Conservation (phyloP, 192 early-diverging fungal genomes). For the Neocallimastix lanati region DNA sequence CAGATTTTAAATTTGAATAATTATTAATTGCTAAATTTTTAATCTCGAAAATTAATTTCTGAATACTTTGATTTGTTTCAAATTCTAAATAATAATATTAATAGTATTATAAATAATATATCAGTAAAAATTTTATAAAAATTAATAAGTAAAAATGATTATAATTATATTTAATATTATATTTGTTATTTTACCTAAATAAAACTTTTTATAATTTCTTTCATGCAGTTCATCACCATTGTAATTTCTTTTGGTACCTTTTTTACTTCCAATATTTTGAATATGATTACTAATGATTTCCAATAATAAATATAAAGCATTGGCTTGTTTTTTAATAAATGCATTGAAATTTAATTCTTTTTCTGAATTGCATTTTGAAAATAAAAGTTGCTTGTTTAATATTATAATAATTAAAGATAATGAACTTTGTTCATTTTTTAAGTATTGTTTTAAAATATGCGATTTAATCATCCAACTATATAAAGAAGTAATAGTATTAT, state of each 20-base stretch:
- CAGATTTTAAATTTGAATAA: background rate
- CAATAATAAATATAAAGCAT: background rate
- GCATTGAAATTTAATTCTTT: background rate
- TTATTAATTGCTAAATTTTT: background rate
- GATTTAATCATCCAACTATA: background rate
- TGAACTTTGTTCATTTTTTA: background rate
- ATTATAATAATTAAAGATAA: background rate
- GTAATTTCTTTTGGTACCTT: background rate
- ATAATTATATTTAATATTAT: too few species aligned
- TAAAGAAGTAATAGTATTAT: background rate
- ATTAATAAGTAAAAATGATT: too few species aligned
- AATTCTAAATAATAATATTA: background rate
- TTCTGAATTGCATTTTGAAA: background rate
- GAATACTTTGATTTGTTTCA: background rate
- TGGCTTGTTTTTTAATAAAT: background rate
- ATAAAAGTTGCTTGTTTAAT: background rate
- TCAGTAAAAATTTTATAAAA: too few species aligned
- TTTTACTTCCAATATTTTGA: background rate
- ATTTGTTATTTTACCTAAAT: background rate
- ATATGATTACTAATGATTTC: background rate
- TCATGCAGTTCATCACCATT: background rate
- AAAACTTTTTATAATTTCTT: background rate
- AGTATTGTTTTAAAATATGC: background rate
- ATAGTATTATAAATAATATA: too few species aligned
- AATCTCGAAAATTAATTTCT: background rate